Evolutionary conservation across 2,329 filamentous ascomycete species (phyloP).

Genomic region (Fusarium sp.): DNA sequence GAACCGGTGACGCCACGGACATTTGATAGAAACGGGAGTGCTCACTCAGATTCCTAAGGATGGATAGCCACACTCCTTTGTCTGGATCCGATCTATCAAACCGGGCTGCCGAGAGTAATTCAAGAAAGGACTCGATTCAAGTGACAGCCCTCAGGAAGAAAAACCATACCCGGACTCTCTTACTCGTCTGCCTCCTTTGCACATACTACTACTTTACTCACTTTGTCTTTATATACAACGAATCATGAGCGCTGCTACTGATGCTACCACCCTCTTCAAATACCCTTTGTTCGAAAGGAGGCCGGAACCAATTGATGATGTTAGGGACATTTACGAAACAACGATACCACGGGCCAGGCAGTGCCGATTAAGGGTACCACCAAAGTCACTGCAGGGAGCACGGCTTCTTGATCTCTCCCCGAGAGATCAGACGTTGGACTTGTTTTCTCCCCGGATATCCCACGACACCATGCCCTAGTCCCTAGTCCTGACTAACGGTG

Average conservation of each 20-base stretch:
- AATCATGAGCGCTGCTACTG: constrained; percentile 9
- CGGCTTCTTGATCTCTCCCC: constrained; percentile 12
- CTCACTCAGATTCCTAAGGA: background rate
- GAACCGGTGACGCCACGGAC: constrained; percentile 14
- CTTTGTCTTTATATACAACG: background rate
- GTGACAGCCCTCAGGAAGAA: background rate
- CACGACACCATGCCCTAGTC: constrained; percentile 7
- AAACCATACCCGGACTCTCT: background rate
- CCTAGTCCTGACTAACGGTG: constrained; percentile 23
- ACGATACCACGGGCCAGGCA: background rate
- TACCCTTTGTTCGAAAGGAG: background rate
- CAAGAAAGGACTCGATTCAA: background rate
- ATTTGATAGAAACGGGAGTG: constrained; percentile 9
- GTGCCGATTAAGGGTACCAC: constrained; percentile 4
- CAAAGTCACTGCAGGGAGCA: constrained; percentile 36
- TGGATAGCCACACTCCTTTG: constrained; percentile 9
- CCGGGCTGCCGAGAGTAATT: background rate
- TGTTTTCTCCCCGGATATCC: constrained; percentile 42
- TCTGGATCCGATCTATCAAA: background rate
- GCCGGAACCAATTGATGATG: background rate
- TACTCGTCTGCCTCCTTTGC: constrained; percentile 9
- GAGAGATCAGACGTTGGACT: constrained; percentile 24
- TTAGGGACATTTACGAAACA: constrained; percentile 7
- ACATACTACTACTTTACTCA: background rate
- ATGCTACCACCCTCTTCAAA: constrained; percentile 3